Evolutionary conservation across 129 eudicot genomes (phyloP).

Genomic region (carrot (Daucus carota)): DNA sequence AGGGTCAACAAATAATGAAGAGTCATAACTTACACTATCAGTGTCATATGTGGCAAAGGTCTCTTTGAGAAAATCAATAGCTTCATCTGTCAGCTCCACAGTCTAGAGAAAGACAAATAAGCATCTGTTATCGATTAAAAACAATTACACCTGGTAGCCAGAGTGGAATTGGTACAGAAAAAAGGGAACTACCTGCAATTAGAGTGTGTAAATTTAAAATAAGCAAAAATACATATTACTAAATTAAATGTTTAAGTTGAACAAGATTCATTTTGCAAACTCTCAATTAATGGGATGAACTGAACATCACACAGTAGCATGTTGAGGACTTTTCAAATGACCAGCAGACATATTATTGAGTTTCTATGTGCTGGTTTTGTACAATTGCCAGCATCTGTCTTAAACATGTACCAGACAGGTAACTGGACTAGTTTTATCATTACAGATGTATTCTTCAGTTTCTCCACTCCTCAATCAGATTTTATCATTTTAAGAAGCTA

Average conservation of each 20-base stretch:
- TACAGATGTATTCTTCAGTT: neutral
- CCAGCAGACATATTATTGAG: neutral
- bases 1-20: neutral
- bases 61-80: slow-evolving; percentile 65
- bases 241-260: neutral
- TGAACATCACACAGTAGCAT: neutral
- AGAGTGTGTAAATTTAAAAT: neutral
- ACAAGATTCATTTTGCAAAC: neutral
- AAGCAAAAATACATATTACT: neutral
- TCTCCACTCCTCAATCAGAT: neutral
- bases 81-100: slow-evolving; percentile 94
- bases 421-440: neutral
- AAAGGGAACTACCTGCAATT: neutral
- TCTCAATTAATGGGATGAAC: neutral
- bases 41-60: slow-evolving; percentile 59
- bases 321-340: neutral
- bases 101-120: slow-evolving; percentile 45
- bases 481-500: too few species aligned
- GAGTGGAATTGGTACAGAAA: neutral
- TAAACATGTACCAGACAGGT: neutral
- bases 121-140: neutral
- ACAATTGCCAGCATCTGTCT: neutral
- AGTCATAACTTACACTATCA: slow-evolving; percentile 57
- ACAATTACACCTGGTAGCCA: neutral
- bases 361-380: neutral